phyloP scores from a whole-genome alignment of 1,284 basidiomycete species.

The Golubevia sp. region DNA sequence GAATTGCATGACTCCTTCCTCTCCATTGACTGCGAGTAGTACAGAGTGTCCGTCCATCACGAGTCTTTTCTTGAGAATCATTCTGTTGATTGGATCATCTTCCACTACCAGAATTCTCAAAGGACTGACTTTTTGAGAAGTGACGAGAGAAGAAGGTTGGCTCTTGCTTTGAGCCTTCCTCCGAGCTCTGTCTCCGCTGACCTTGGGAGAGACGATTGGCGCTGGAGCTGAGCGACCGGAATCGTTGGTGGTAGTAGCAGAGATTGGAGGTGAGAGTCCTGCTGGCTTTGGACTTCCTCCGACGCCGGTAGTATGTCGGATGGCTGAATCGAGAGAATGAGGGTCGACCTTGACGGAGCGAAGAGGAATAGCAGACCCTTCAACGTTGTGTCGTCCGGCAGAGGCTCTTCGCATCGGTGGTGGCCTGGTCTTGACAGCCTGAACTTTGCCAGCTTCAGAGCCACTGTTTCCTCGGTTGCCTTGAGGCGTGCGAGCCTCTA shows the following conservation, averaged over 20 bases:
- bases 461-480: conserved; percentile 54
- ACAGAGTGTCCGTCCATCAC: conserved; percentile 73
- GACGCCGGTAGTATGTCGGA: conserved; percentile 11
- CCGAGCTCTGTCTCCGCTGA: not conserved
- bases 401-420: too few relatives aligned
- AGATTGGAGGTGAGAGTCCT: not conserved
- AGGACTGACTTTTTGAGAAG: conserved; percentile 7
- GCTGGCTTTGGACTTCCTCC: conserved; percentile 1
- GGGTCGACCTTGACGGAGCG: conserved; percentile 59
- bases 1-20: conserved; percentile 74
- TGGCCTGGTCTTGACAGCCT: too few relatives aligned
- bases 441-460: too few relatives aligned
- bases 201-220: too few relatives aligned
- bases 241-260: too few relatives aligned
- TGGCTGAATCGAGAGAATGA: conserved; percentile 28
- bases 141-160: not conserved
- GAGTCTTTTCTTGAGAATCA: conserved; percentile 74
- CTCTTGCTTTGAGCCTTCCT: not conserved
- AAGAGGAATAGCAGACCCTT: conserved; percentile 62
- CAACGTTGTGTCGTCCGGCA: conserved; percentile 47
- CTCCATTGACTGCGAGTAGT: conserved; percentile 74
- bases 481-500: conserved; percentile 15
- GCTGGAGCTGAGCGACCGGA: too few relatives aligned
- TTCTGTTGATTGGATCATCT: conserved; percentile 76
- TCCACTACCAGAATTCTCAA: conserved; percentile 49